Conservation (phyloP, 2,329 filamentous ascomycete genomes). For the Aureobasidium sp. region DNA sequence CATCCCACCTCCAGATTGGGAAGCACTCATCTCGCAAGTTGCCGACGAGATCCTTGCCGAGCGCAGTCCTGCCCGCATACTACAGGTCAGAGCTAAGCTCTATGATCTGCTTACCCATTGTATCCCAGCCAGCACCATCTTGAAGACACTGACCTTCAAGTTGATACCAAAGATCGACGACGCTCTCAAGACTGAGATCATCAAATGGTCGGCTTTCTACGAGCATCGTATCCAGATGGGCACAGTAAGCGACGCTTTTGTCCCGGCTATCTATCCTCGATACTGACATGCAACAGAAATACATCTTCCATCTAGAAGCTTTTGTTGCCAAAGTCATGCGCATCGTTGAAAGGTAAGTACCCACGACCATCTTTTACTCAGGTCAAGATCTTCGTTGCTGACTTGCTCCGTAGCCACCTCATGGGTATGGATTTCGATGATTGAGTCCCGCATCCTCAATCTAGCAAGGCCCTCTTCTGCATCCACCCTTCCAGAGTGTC, state of each 20-base stretch:
- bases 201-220: slow-evolving; percentile 95
- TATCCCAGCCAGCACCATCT: slow-evolving; percentile 86
- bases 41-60: slow-evolving; percentile 92
- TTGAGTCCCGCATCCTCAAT: not conserved
- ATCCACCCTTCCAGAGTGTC: not conserved
- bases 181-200: slow-evolving; percentile 78
- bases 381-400: not conserved
- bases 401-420: slow-evolving; percentile 24
- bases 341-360: slow-evolving; percentile 73
- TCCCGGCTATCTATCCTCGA: not conserved
- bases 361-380: not conserved
- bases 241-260: slow-evolving; percentile 38
- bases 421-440: slow-evolving; percentile 71
- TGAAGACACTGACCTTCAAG: slow-evolving; percentile 93
- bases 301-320: slow-evolving; percentile 95
- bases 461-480: not conserved
- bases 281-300: slow-evolving; percentile 48
- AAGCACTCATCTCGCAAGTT: slow-evolving; percentile 78
- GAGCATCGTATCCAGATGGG: slow-evolving; percentile 90
- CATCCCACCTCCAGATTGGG: slow-evolving; percentile 95
- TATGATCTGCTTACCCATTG: slow-evolving; percentile 96
- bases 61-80: slow-evolving; percentile 78
- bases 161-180: slow-evolving; percentile 82
- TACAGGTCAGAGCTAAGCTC: slow-evolving; percentile 85
- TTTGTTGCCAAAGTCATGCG: slow-evolving; percentile 99